Base-by-base conservation (phyloP, 2,329 filamentous ascomycete genomes). In the Emydomyces testavorans region DNA sequence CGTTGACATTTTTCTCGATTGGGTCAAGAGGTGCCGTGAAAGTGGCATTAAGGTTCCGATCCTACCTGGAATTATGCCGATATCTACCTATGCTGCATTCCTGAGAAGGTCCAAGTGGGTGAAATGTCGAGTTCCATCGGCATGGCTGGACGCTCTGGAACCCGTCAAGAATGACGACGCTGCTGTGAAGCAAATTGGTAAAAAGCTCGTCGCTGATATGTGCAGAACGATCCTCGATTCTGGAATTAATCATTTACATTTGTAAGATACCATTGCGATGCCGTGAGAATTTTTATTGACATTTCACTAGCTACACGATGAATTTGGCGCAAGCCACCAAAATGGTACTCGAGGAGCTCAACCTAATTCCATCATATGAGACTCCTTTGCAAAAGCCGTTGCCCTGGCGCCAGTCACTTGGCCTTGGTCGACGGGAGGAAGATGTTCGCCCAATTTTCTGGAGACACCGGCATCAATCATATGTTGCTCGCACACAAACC, bases 371-470 rank as follows among this genome's bases (percentile, higher is more conserved):
- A 1, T 84, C 83, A 16, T 73, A 79, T 6, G 80, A 84, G 53
- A 81, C 82, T 24, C 87, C 89, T 2, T 73, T 88, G 45, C 86
- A 90, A 65, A 90, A 92, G 60, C 79, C 88, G n/a, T 75, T 98
- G 13, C 92, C 92, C 5, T 98, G 93, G 90, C 83, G 93, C 63
- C 87, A 93, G 61, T 96, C 90, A 32, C 83, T 96, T 51, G 89
- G 82, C 37, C 78, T 94, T 54, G 85, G 88, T 46, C 81, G 92
- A 40, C 79, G 90, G 59, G 85, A 86, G 40, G 92, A 98, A 69
- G 94, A 95, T 61, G 92, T 98, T 36, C 85, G 92, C 46, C 92
- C 92, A 28, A 94, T 98, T 57, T 98, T 98, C 76, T 98, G 92
- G 92, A 82, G 90, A 58, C 95, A 96, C 69, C 80, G 92, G 50